Evolutionary conservation across 805 yeast genomes (phyloP), one percentile per base, ranked within the genome.

Genomic region (Lachancea nothofagi): DNA sequence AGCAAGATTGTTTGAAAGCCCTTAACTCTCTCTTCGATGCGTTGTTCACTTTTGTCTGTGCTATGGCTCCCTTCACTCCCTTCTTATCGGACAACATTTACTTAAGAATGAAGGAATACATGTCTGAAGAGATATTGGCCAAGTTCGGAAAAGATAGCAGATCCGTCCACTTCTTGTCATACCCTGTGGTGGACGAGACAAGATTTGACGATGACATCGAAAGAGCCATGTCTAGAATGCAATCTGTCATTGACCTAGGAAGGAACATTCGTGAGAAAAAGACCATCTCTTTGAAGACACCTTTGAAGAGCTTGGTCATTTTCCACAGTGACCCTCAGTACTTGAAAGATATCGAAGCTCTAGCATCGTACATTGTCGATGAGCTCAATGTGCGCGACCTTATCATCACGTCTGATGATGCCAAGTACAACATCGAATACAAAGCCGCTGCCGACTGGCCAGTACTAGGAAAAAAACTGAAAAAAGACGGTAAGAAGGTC

Each of bases 51-150:
- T 78, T 93, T 57, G 82, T 78, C 37, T 80, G 97, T 62, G 94
- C 96, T 35, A 90, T 93, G 97, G 97, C 97, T 43, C 98, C 99
- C 50, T 93, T 93, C 70, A 89, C 97, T 38, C 99, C 99, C 49
- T 94, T 82, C 74, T 72, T 94, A 64, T 72, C 97, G 36, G 99
- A 93, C 58, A 78, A 77, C 56, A 84, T 93, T 53, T 93, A 89
- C 69, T 82, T 77, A 60, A 79, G 77, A 64, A 68, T 93, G 67
- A 76, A 71, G 57, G 69, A 67, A 33, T 77, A 67, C 51, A 82
- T 81, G 65, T 64, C 74, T n/a, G 74, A 71, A 13, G 80, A 74
- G 29, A 75, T 75, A 19, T 70, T 84, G 64, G 62, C 66, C 42
- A 50, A 61, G 31, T 76, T 62, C 46, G 63, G 72, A 46, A 64